Evolutionary conservation across 1,284 basidiomycete genomes (phyloP).

Genomic region (Filobasidium uniguttulatum): DNA sequence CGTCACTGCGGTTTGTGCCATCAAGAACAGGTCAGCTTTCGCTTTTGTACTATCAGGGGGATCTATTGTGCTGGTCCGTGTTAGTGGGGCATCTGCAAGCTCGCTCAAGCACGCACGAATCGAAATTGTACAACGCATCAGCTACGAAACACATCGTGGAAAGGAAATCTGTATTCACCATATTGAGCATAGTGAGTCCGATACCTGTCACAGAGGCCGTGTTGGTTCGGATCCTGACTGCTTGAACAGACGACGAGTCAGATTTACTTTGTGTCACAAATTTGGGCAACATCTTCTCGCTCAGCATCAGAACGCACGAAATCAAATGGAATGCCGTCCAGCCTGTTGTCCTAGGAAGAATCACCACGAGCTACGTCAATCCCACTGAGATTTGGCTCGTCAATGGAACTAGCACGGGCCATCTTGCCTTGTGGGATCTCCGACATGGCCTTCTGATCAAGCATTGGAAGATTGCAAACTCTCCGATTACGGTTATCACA

Average conservation of each 20-base stretch:
- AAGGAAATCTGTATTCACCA: constrained; percentile 95
- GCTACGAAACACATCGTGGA: constrained; percentile 43
- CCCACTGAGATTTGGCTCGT: constrained; percentile 72
- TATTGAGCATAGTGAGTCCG: constrained; percentile 52
- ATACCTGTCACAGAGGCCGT: not conserved
- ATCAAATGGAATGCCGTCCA: constrained; percentile 62
- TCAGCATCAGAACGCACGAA: constrained; percentile 78
- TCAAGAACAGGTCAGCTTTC: constrained; percentile 75
- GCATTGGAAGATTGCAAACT: constrained; percentile 57
- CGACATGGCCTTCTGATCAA: constrained; percentile 80
- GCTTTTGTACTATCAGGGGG: constrained; percentile 77
- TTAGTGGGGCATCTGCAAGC: constrained; percentile 33
- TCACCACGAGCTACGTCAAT: constrained; percentile 71
- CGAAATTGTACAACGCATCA: not conserved
- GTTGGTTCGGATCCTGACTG: not conserved
- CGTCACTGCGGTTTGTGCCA: constrained; percentile 65
- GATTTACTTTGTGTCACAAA: constrained; percentile 69
- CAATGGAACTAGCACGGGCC: constrained; percentile 70
- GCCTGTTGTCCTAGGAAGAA: constrained; percentile 71
- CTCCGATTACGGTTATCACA: constrained; percentile 44
- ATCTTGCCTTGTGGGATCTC: constrained; percentile 81
- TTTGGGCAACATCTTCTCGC: constrained; percentile 56
- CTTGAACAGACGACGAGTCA: constrained; percentile 25
- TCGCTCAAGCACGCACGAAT: constrained; percentile 12
- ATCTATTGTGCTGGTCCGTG: constrained; percentile 65